Percentiles rank a stretch among this genome's conserved stretches.
phyloP scores from a whole-genome alignment of 2,329 filamentous ascomycete genomes.

The Rhynchosporium graminicola region DNA sequence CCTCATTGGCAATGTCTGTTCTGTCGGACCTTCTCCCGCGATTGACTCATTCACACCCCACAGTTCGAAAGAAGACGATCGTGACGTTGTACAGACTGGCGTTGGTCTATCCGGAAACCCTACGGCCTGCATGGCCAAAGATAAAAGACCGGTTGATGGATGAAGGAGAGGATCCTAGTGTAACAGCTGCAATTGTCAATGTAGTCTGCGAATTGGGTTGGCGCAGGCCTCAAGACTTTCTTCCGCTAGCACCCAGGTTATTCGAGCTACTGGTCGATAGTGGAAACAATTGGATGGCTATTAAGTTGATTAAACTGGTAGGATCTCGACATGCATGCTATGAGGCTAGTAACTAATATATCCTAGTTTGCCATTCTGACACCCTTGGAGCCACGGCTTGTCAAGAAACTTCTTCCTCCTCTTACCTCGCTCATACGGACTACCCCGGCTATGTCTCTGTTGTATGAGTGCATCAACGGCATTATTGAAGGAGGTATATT shows the following conservation, averaged over 20 bases:
- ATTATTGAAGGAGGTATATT: constrained; percentile 97
- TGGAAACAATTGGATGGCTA: constrained; percentile 99
- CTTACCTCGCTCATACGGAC: constrained; percentile 91
- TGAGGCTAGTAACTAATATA: constrained; percentile 60
- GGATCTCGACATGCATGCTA: constrained; percentile 41
- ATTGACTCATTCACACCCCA: constrained; percentile 80
- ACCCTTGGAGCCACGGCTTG: constrained; percentile 85
- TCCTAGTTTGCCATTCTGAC: constrained; percentile 88
- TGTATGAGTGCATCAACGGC: constrained; percentile 98
- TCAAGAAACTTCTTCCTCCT: constrained; percentile 87
- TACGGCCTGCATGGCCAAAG: constrained; percentile 93
- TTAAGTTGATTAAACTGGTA: constrained; percentile 96
- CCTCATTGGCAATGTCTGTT: constrained; percentile 86
- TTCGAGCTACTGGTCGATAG: constrained; percentile 92
- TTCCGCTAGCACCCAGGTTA: constrained; percentile 85
- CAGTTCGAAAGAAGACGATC: constrained; percentile 92
- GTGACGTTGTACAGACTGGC: constrained; percentile 92
- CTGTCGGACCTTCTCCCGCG: constrained; percentile 84
- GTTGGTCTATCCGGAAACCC: constrained; percentile 92
- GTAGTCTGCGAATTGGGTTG: constrained; percentile 95
- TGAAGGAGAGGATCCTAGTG: constrained; percentile 83
- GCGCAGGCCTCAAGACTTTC: constrained; percentile 89
- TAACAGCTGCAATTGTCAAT: constrained; percentile 94
- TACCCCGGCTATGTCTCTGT: constrained; percentile 93
- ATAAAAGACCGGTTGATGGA: constrained; percentile 94